A percentile compares a stretch with the other conserved stretches of the same genome.
phyloP scores from a whole-genome alignment of 1,284 basidiomycete species.

The Leccinum ponderosum region DNA sequence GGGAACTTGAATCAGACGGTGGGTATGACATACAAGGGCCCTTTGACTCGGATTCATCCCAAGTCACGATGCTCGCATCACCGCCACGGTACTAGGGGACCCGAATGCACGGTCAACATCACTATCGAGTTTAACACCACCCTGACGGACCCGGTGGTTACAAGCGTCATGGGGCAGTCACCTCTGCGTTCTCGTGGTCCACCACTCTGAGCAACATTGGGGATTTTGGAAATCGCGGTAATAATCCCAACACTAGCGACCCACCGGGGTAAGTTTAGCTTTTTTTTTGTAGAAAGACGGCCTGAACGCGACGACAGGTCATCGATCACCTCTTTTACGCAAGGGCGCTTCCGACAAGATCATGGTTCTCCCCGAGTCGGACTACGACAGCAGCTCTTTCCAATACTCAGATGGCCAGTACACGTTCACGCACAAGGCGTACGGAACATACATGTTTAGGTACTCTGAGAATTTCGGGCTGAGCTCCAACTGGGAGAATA shows the following conservation, averaged over 20 bases:
- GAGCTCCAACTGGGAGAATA: constrained; percentile 74
- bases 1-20: constrained; percentile 81
- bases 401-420: constrained; percentile 61
- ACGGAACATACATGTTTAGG: constrained; percentile 54
- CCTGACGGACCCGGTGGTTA: constrained; percentile 54
- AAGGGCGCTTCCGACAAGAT: constrained; percentile 76
- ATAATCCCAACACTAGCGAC: constrained; percentile 51
- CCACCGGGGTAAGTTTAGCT: constrained; percentile 48
- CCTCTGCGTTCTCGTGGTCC: constrained; percentile 70
- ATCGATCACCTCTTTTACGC: constrained; percentile 78
- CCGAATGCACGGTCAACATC: constrained; percentile 62
- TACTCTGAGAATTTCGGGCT: constrained; percentile 83
- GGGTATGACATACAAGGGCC: constrained; percentile 45
- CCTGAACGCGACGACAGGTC: constrained; percentile 39
- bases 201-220: constrained; percentile 73
- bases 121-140: constrained; percentile 73
- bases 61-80: constrained; percentile 80
- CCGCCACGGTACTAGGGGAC: constrained; percentile 43
- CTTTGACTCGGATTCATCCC: constrained; percentile 58
- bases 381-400: constrained; percentile 73
- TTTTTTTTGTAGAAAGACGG: background rate
- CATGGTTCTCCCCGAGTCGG: constrained; percentile 79
- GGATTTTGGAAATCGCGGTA: constrained; percentile 73
- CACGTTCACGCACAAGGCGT: constrained; percentile 75
- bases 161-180: constrained; percentile 51